phyloP scores from a whole-genome alignment of 129 eudicot species.

The Tagetes erecta region DNA sequence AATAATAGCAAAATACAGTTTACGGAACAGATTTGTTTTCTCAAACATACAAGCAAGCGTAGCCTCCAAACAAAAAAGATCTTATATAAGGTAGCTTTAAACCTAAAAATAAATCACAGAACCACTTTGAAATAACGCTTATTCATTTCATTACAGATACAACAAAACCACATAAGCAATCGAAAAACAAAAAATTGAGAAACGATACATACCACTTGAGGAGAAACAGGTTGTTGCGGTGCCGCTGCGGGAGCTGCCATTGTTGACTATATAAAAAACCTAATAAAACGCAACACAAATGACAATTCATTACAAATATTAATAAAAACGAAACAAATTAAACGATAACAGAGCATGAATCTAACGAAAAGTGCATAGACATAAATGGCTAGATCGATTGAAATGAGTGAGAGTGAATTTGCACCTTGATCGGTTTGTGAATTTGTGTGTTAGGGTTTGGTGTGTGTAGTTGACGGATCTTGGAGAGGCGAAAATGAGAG shows the following conservation, averaged over 20 bases:
- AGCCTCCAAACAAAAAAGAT: neutral
- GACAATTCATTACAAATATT: neutral
- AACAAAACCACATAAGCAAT: neutral
- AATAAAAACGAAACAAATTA: too few species aligned
- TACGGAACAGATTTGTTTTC: neutral
- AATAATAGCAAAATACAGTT: neutral
- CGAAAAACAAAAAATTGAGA: neutral
- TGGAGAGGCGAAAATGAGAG: conserved; percentile 19
- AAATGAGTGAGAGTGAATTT: conserved; percentile 14
- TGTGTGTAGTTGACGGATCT: conserved; percentile 29
- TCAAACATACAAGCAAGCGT: neutral
- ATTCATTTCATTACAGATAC: neutral
- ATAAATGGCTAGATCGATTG: conserved; percentile 6
- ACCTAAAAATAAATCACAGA: conserved; percentile 6
- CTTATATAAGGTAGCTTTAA: neutral
- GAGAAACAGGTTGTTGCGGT: conserved; percentile 54
- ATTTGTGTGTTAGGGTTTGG: conserved; percentile 33
- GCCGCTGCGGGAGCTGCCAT: conserved; percentile 55
- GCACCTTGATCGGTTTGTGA: conserved; percentile 25
- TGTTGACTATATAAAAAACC: conserved; percentile 34
- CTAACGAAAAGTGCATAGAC: neutral
- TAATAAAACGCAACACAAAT: conserved; percentile 10
- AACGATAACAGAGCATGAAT: neutral
- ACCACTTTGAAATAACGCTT: neutral
- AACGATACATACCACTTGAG: conserved; percentile 63